Base-by-base conservation (phyloP, 768 basidiomycete genomes). In the Amanita rimosa region DNA sequence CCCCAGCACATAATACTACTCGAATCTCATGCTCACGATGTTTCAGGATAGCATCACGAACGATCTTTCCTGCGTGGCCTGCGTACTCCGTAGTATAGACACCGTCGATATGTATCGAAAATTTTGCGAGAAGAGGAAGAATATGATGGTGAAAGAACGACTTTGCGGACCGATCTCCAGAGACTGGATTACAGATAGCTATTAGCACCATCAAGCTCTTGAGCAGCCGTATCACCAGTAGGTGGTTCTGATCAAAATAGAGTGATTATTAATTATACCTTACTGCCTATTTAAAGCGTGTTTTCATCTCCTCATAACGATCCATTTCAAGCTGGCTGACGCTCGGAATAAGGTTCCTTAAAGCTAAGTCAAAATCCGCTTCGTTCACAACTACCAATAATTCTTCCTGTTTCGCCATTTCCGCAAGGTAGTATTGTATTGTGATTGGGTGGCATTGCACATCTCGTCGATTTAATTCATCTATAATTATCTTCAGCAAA, bases 381-480 rank as follows among this genome's bases (percentile, higher is more conserved):
- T 69, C 68, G 0, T 73, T 73, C 0, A 98, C 90, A n/a, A 81
- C 66, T 11, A 97, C 83, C 10, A 77, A 73, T 10, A 83, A 74
- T 50, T 95, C 92, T 19, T 69, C 71, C 0, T 74, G 63, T 5
- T 69, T 67, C 0, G 90, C 91, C 54, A 96, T 70, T 60, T 93
- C 91, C 9, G 84, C 75, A 6, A 97, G 76, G 57, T 89, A 97
- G 57, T 92, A 95, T 59, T 95, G 92, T 0, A 92, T 74, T 2
- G 91, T 94, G 26, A 97, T 62, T 0, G 83, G 85, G 0, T 84
- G 81, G 55, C 85, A 75, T 0, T 61, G 58, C 31, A 68, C 59
- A 31, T 69, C 65, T 26, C 65, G 54, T 14, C 62, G 59, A 57
- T 92, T 92, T 10, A 81, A 53, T 22, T 57, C 49, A 17, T 59